Conservation (phyloP, 2,329 filamentous ascomycete genomes). For the Cytospora chrysosperma region DNA sequence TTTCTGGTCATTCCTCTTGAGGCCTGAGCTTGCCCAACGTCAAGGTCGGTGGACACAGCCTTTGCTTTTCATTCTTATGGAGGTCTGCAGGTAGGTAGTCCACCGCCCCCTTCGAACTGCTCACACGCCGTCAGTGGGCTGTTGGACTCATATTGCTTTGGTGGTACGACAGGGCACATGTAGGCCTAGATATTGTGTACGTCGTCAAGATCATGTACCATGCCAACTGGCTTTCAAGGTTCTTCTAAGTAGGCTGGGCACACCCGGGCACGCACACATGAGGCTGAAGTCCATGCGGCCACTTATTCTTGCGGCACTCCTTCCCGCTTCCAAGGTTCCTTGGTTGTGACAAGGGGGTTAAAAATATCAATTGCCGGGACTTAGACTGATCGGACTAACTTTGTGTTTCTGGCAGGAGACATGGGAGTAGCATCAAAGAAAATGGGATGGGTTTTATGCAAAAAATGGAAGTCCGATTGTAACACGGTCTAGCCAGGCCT, state of each 20-base stretch:
- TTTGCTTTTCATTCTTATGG: background rate
- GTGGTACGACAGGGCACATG: background rate
- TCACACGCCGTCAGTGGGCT: background rate
- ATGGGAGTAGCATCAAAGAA: background rate
- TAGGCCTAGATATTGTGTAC: background rate
- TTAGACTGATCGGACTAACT: background rate
- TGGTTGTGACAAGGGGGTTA: background rate
- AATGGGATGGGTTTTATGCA: background rate
- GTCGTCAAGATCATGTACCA: background rate
- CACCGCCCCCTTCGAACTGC: too few species aligned
- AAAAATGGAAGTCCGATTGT: background rate
- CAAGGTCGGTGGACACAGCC: background rate
- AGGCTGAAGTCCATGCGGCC: slow-evolving; percentile 2
- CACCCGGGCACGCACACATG: background rate
- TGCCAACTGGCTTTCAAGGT: too few species aligned
- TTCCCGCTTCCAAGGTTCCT: background rate
- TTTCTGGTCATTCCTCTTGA: background rate
- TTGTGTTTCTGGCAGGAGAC: background rate
- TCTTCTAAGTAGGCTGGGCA: background rate
- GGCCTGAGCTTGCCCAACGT: background rate
- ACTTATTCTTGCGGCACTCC: slow-evolving; percentile 7
- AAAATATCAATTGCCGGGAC: background rate
- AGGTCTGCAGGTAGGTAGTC: background rate
- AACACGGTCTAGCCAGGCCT: background rate
- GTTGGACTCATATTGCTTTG: background rate